Base-by-base conservation (phyloP, 2,329 filamentous ascomycete species). In the Alternaria brassicicola region DNA sequence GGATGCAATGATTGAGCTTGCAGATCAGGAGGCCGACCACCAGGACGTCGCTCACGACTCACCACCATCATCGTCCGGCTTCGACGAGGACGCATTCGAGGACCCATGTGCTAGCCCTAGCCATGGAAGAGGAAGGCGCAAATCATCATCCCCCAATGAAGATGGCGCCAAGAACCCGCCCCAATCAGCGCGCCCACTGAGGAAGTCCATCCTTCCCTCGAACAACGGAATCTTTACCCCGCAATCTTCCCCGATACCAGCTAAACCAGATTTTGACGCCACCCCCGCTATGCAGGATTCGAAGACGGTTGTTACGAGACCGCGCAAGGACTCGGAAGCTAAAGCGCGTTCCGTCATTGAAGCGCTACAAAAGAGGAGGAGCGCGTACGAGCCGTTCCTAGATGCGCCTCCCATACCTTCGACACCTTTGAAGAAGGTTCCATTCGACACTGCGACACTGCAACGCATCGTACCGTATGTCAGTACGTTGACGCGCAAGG, bases 1-100 rank as follows among this genome's bases (percentile, higher is more conserved):
- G 1, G 90, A 95, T 74, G 91, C 90, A 13, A 93, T 96, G 78
- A 95, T 96, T 72, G 89, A 91, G 31, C 80, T 96, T n/a, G 92
- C 91, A 43, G 88, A 88, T 43, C 82, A 88, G 62, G 86, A 88
- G 65, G 85, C 85, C 45, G 85, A 88, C 52, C 85, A 88, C 25
- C 84, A 87, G 57, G 78, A 83, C 19, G 79, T 80, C 21, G 81
- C 82, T 31, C 81, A 82, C 36, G 77, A 80, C 33, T 86, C 85
- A 7, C 75, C 76, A 31, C 84, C 85, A 6, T 87, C 85, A 2
- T 82, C 81, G 13, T 84, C 86, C 3, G 83, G 81, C 9, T 84
- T 85, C 65, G 85, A 87, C 65, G 83, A 84, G 62, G 82, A 84
- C 66, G 82, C 82, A 47, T 86, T 86, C 53, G 85, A 87, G 53